These are phyloP conservation scores for Fusarium euwallaceae DNA, from an alignment of 2,329 filamentous ascomycete genomes.

Conservation along the genomic window DNA sequence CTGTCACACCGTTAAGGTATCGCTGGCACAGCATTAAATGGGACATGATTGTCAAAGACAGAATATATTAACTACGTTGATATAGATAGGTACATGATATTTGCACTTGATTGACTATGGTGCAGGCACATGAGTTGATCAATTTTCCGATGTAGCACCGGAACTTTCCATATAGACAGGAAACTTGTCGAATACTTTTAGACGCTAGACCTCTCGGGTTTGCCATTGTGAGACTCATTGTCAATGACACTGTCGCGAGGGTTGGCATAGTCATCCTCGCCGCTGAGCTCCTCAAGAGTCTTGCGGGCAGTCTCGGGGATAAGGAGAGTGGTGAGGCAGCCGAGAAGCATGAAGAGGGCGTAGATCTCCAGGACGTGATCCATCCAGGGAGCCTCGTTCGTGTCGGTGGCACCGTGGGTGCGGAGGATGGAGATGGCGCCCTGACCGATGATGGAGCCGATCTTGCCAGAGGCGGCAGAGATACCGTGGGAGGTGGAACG, in stretches of 20 bases:
- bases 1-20: too few species aligned
- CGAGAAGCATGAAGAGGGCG: constrained; percentile 82
- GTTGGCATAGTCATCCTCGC: constrained; percentile 52
- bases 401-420: constrained; percentile 57
- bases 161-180: not conserved
- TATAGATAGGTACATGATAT: not conserved
- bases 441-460: constrained; percentile 69
- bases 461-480: constrained; percentile 67
- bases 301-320: constrained; percentile 82
- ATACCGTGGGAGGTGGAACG: constrained; percentile 70
- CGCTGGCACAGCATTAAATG: not conserved
- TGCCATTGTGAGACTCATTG: constrained; percentile 23
- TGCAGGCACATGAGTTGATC: not conserved
- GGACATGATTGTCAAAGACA: not conserved
- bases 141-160: not conserved
- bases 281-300: constrained; percentile 75
- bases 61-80: not conserved
- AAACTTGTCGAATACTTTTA: constrained; percentile 19
- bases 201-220: constrained; percentile 33
- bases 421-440: constrained; percentile 69
- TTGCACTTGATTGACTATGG: not conserved
- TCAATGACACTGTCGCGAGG: constrained; percentile 13
- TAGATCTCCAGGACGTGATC: constrained; percentile 82
- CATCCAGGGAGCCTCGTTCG: constrained; percentile 72
- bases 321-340: constrained; percentile 75